phyloP scores from a whole-genome alignment of 192 early-diverging fungal species.

The Funneliformis geosporum region DNA sequence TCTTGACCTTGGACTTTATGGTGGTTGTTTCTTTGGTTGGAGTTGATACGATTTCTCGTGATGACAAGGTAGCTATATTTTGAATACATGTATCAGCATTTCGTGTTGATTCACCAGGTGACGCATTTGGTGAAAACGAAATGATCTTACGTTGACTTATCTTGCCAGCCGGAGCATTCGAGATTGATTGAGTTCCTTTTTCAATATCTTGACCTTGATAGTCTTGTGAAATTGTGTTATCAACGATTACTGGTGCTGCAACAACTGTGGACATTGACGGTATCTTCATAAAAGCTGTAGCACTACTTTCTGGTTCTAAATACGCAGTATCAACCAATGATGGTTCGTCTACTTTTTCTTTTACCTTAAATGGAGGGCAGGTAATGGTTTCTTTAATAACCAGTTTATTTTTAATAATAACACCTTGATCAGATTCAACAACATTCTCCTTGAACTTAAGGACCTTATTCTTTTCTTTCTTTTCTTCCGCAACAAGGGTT shows the following conservation, averaged over 20 bases:
- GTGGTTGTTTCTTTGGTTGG: not conserved
- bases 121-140: not conserved
- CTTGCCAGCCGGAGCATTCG: not conserved
- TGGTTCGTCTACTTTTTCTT: not conserved
- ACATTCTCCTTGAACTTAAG: too few relatives aligned
- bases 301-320: not conserved
- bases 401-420: too few relatives aligned
- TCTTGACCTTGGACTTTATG: not conserved
- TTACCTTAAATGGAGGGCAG: not conserved
- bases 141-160: not conserved
- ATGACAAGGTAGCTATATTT: not conserved
- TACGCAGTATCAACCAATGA: not conserved
- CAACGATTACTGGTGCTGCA: not conserved
- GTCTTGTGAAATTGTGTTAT: too few relatives aligned
- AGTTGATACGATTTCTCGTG: too few relatives aligned
- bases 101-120: not conserved
- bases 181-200: not conserved
- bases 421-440: too few relatives aligned
- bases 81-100: not conserved
- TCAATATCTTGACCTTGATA: not conserved
- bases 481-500: too few relatives aligned
- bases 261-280: too few relatives aligned
- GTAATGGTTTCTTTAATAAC: too few relatives aligned
- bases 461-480: too few relatives aligned
- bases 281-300: not conserved